Evolutionary conservation across 2,329 filamentous ascomycete genomes (phyloP).

Genomic region (Lithohypha guttulata): DNA sequence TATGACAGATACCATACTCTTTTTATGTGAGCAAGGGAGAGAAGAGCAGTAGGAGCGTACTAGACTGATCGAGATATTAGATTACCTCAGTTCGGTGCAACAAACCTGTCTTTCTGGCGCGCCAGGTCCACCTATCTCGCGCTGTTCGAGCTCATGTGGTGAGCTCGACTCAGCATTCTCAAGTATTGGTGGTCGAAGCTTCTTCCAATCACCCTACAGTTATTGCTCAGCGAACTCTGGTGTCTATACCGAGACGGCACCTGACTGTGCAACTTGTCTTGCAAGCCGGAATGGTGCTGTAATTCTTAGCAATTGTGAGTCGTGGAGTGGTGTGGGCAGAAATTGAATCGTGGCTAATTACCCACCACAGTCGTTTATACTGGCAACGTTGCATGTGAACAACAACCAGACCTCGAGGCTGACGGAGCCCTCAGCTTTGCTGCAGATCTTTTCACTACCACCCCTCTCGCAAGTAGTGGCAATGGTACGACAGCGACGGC

Average conservation of each 20-base stretch:
- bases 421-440: neutral
- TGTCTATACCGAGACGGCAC: neutral
- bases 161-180: conserved; percentile 1
- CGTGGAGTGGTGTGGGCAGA: neutral
- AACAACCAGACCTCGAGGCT: neutral
- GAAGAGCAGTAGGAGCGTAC: no score
- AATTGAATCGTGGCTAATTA: neutral
- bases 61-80: no score
- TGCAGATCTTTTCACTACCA: conserved; percentile 1
- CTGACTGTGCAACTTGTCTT: conserved; percentile 1
- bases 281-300: conserved; percentile 4
- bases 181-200: neutral
- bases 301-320: conserved; percentile 5
- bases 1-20: conserved; percentile 7
- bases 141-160: conserved; percentile 2
- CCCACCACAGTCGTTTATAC: conserved; percentile 1
- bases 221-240: neutral
- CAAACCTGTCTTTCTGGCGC: conserved; percentile 6
- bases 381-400: neutral
- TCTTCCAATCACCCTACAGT: neutral
- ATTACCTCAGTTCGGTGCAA: conserved; percentile 6
- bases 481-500: no score
- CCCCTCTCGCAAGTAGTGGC: neutral
- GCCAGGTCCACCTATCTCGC: conserved; percentile 1
- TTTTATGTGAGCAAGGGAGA: conserved; percentile 1